Evolutionary conservation across 2,329 filamentous ascomycete species (phyloP).

Genomic region (Sporothrix dimorphospora): DNA sequence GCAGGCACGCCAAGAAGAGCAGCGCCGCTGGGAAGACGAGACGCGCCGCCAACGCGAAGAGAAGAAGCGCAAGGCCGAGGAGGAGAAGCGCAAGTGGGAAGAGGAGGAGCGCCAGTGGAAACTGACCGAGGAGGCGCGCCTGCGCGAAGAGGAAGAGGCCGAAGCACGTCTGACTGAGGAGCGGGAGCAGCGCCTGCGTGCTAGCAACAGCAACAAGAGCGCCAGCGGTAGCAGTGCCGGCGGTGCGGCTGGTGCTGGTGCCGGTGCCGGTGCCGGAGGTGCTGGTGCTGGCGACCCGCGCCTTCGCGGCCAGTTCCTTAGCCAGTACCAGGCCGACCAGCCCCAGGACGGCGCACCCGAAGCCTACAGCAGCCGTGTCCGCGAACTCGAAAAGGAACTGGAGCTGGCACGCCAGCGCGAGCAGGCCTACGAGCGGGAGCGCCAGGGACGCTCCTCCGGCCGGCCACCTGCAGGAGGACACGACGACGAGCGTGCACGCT

Average conservation of each 20-base stretch:
- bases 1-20: slow-evolving; percentile 63
- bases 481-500: slow-evolving; percentile 33
- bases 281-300: slow-evolving; percentile 56
- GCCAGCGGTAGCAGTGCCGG: slow-evolving; percentile 31
- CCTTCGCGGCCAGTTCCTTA: slow-evolving; percentile 81
- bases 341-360: slow-evolving; percentile 37
- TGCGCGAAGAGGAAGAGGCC: slow-evolving; percentile 72
- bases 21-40: slow-evolving; percentile 68
- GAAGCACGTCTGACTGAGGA: slow-evolving; percentile 70
- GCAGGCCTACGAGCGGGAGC: slow-evolving; percentile 62
- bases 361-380: slow-evolving; percentile 69
- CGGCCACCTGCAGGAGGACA: slow-evolving; percentile 33
- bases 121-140: slow-evolving; percentile 66
- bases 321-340: slow-evolving; percentile 80
- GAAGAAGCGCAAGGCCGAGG: slow-evolving; percentile 55
- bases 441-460: slow-evolving; percentile 55
- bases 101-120: slow-evolving; percentile 71
- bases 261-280: slow-evolving; percentile 36
- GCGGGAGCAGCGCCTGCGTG: slow-evolving; percentile 62
- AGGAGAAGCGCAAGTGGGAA: slow-evolving; percentile 70
- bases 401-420: slow-evolving; percentile 65
- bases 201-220: slow-evolving; percentile 56
- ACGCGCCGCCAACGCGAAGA: slow-evolving; percentile 61
- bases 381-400: slow-evolving; percentile 75
- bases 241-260: slow-evolving; percentile 42